Evolutionary conservation across 371 early-diverging fungal species (phyloP), one percentile per base, ranked within the genome.

Genomic region (Mortierella sp.): DNA sequence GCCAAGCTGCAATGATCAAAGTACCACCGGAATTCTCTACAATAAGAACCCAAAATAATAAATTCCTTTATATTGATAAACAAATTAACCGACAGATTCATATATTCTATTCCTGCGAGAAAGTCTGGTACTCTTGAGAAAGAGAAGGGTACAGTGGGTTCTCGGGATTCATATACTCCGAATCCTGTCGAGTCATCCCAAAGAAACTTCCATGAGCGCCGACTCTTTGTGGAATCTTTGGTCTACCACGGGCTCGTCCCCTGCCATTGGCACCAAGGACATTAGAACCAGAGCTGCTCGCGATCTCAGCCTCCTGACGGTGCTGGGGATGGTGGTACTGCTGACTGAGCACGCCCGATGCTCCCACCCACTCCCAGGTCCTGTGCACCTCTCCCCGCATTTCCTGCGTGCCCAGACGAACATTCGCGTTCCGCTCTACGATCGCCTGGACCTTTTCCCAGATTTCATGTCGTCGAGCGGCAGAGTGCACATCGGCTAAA

Each of bases 291-390:
- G 24, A 12, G 39, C 6, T 27, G 34, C 26, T 43, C 56, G 6
- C 39, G 52, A 5, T 26, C 6, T 4, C 34, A 9, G 24, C 49
- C 9, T 28, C 44, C 19, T 23, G 23, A 19, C 43, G 19, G 24
- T 43, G 60, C 32, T 31, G 51, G 4, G n/a, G 30, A 0, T 42
- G 50, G 17, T 49, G 62, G 26, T 41, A 37, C n/a, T 30, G 52
- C 17, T 60, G 60, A 9, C 39, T 42, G 49, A 65, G 52, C 3
- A 70, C 65, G 11, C 78, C 70, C 2, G 78, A 43, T 0, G 78
- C 37, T 12, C 78, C 78, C 7, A 76, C 61, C 78, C 78, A 76
- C 30, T 76, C 78, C 78, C 78, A 76, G 30, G 60, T 60, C 32
- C 56, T 59, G 19, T 76, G 61, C 15, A 60, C 39, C 50, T 76